Evolutionary conservation across 805 yeast species (phyloP), one percentile per base, ranked within the genome.

Genomic region (Metschnikowia kofuensis): DNA sequence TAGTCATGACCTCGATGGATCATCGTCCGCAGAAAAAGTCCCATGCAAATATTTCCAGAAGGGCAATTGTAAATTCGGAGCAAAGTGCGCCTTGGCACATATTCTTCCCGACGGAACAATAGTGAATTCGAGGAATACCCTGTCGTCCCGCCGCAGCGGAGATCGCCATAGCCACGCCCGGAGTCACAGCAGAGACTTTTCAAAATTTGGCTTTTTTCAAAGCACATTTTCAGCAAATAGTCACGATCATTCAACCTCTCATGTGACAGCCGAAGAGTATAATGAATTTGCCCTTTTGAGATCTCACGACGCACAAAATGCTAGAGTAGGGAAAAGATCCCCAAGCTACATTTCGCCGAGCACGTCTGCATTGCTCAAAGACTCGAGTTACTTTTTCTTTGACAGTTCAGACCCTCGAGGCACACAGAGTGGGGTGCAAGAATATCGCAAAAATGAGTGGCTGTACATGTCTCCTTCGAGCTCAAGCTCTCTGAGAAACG

Each of bases 1-100:
- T 64, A 84, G 94, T 32, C 99, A 92, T 65, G 76, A 85, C 41
- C 62, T 80, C 44, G 87, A 84, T 47, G 74, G 78, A 6, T 64
- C 75, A n/a, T 68, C 72, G 34, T 72, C 70, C 30, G 75, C 76
- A n/a, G 83, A 78, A 42, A 67, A 75, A 40, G 72, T 77, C 38
- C 89, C 91, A 7, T 92, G 99, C 76, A 91, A 90, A 74, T 92
- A 91, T 68, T 92, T 89, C 66, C 94, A 87, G 61, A 88, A 88
- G 69, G 98, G 98, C n/a, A 89, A 90, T 63, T 92, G 99, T 69
- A 90, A 90, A 69, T 92, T 92, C 67, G 99, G 99, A 4, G 73
- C 81, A 44, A 91, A 90, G 61, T 92, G 99, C 72, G 98, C 97
- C 1, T 78, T 92, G 60, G 96, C 96, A 7, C 99, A 92, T 68